Evolutionary conservation across 164 flowering plant genomes (phyloP).

Genomic region (Dillenia turbinata): DNA sequence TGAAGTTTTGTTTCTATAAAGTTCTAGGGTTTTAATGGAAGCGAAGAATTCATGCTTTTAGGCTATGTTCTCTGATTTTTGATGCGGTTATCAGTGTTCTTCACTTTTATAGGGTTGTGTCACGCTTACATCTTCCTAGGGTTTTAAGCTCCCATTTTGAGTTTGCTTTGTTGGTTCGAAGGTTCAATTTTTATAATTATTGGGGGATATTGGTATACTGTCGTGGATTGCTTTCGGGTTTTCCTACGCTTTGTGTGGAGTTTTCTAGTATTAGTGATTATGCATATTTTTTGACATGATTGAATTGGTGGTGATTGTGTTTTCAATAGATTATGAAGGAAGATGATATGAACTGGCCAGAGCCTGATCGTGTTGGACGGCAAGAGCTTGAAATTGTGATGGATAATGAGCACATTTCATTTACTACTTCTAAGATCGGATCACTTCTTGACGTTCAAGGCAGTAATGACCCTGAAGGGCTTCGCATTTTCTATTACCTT

Average conservation of each 20-base stretch:
- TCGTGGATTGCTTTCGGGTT: not conserved
- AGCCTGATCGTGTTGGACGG: conserved; percentile 85
- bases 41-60: too few relatives aligned
- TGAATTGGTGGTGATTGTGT: not conserved
- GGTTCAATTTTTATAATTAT: not conserved
- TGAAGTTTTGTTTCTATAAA: too few relatives aligned
- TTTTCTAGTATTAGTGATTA: conserved; percentile 1
- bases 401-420: conserved; percentile 97
- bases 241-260: not conserved
- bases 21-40: too few relatives aligned
- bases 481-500: conserved; percentile 93
- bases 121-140: too few relatives aligned
- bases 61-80: too few relatives aligned
- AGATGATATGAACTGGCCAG: conserved; percentile 95
- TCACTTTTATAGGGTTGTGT: too few relatives aligned
- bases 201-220: not conserved
- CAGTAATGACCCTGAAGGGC: conserved; percentile 96
- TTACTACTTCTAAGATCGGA: conserved; percentile 95
- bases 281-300: too few relatives aligned
- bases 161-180: not conserved
- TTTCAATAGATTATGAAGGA: conserved; percentile 82
- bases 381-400: conserved; percentile 98
- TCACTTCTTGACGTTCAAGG: conserved; percentile 95
- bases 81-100: too few relatives aligned
- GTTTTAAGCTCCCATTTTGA: not conserved